Evolutionary conservation across 1,139 yeast species (phyloP), one percentile per base, ranked within the genome.

Genomic region (Blastobotrys arbuscula): DNA sequence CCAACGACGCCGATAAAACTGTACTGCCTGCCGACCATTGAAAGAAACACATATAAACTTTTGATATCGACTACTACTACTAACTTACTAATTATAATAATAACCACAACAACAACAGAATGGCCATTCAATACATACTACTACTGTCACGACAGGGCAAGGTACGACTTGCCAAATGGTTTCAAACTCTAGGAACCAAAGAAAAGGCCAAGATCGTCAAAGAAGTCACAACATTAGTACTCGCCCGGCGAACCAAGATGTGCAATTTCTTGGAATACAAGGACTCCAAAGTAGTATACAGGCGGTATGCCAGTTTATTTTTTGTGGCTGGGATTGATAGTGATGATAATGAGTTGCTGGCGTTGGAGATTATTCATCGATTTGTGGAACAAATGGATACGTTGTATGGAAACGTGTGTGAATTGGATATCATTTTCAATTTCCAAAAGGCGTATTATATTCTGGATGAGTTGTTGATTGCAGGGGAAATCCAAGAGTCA

Each of bases 301-400:
- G 96, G 58, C 76, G 98, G 54, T 92, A 92, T 63, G 98, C 98
- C 0, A 87, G 96, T 46, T 71, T 92, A 49, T 92, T 86, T 60
- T 92, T 92, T 68, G 78, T 92, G 45, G 85, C 88, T 41, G 97
- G 96, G 0, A 79, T 90, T 41, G 90, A 84, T 39, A 76, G 78
- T 37, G 86, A 81, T 48, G 96, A 87, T 61, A 94, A 94, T 63
- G 98, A 92, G 65, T 74, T 94, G 57, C 69, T 88, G 49, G 81
- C 95, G 1, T 72, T 94, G 52, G 98, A 94, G 61, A 74, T 85
- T 28, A 83, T 94, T 47, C 98, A 94, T 64, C 74, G 97, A 52
- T 94, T 83, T 64, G 99, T 94, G 44, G 98, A 94, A 66, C 89
- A 87, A 59, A 88, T 92, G 96, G 99, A 92, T 71, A 84, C 85